These are phyloP conservation scores for Lepraria neglecta DNA, from an alignment of 495 filamentous ascomycete species.

Conservation along the genomic window DNA sequence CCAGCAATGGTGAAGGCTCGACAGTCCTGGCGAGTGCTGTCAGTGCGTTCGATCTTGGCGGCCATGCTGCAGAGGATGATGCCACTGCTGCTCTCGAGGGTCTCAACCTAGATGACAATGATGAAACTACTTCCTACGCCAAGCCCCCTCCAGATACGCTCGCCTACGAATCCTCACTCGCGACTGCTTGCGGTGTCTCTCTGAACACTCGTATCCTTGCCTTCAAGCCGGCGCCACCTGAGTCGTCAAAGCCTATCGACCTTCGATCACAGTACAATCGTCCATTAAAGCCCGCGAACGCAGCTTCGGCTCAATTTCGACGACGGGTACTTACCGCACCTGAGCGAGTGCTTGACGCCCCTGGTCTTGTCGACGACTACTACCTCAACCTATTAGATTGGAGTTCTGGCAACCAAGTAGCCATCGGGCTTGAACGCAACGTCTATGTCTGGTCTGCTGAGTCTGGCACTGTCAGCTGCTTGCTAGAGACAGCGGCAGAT, in stretches of 20 bases:
- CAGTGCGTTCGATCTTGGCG: conserved; percentile 58
- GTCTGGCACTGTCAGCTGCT: conserved; percentile 73
- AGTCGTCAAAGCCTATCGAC: conserved; percentile 96
- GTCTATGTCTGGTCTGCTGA: conserved; percentile 99
- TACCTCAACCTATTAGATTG: conserved; percentile 98
- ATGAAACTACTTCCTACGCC: conserved; percentile 51
- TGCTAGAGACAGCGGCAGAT: conserved; percentile 78
- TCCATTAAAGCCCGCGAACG: conserved; percentile 71
- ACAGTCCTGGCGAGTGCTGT: conserved; percentile 63
- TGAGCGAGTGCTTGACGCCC: conserved; percentile 95
- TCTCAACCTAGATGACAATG: conserved; percentile 62
- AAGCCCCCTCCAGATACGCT: conserved; percentile 79
- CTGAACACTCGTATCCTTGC: conserved; percentile 94
- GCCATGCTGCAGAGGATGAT: conserved; percentile 63
- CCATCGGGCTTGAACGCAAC: conserved; percentile 91
- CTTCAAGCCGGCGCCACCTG: conserved; percentile 94
- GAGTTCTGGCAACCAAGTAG: conserved; percentile 95
- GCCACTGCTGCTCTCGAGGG: conserved; percentile 71
- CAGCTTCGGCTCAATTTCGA: conserved; percentile 72
- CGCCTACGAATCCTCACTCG: conserved; percentile 88
- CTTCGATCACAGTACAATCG: conserved; percentile 97
- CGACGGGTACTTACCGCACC: conserved; percentile 89
- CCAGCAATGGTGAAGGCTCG: conserved; percentile 61
- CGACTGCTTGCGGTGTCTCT: conserved; percentile 84
- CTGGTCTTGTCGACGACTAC: conserved; percentile 94